Conservation (phyloP, 1,139 yeast species). For the Debaryomyces singareniensis region DNA sequence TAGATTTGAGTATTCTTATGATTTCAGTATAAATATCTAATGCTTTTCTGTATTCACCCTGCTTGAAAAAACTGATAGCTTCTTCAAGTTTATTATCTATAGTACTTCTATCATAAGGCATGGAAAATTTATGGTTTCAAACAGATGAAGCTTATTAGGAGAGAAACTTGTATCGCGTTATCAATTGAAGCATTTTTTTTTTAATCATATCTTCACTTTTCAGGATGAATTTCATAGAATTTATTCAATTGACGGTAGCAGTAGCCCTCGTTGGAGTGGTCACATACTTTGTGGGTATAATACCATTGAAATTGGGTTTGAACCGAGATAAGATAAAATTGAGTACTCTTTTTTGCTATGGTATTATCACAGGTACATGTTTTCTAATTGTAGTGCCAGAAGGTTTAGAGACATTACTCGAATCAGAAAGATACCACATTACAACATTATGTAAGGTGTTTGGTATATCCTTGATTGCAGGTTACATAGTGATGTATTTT, state of each 20-base stretch:
- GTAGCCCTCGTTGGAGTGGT: slow-evolving; percentile 21
- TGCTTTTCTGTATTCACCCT: slow-evolving; percentile 22
- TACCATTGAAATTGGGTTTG: slow-evolving; percentile 21
- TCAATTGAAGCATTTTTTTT: neutral
- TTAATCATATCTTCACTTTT: too few relatives aligned
- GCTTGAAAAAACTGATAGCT: slow-evolving; percentile 29
- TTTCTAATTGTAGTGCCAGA: slow-evolving; percentile 66
- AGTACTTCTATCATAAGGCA: slow-evolving; percentile 11
- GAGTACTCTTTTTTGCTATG: slow-evolving; percentile 49
- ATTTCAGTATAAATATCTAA: slow-evolving; percentile 17
- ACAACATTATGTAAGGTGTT: slow-evolving; percentile 13
- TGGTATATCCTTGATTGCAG: slow-evolving; percentile 35
- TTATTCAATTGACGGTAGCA: slow-evolving; percentile 1
- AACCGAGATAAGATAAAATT: slow-evolving; percentile 11
- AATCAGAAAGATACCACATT: slow-evolving; percentile 8
- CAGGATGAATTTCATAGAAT: slow-evolving; percentile 1
- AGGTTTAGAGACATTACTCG: slow-evolving; percentile 47
- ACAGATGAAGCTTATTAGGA: neutral
- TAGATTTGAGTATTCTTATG: slow-evolving; percentile 11
- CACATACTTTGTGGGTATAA: slow-evolving; percentile 26
- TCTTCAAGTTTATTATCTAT: slow-evolving; percentile 20
- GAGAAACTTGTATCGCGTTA: neutral
- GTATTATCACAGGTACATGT: slow-evolving; percentile 60
- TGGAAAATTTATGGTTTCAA: neutral
- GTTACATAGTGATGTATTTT: slow-evolving; percentile 47